Evolutionary conservation across 1,139 yeast genomes (phyloP).

Genomic region (Lizanozyma gosingica): DNA sequence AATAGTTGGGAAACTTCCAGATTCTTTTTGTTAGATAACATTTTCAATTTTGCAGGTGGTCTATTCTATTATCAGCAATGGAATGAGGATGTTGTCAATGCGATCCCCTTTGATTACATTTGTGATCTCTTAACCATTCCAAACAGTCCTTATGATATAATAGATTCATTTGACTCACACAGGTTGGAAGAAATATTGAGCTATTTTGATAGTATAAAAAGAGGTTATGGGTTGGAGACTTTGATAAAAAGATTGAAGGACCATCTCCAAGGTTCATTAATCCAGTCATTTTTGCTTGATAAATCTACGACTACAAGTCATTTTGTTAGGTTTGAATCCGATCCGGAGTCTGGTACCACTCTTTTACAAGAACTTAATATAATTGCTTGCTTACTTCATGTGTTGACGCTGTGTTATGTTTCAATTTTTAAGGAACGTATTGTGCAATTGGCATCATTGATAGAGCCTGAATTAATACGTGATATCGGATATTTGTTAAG

Average conservation of each 20-base stretch:
- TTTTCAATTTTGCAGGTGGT: conserved; percentile 37
- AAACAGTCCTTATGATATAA: conserved; percentile 54
- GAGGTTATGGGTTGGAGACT: conserved; percentile 36
- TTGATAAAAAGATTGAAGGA: conserved; percentile 10
- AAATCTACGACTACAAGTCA: conserved; percentile 9
- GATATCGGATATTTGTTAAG: conserved; percentile 37
- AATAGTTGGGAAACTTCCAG: conserved; percentile 46
- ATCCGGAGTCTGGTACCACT: conserved; percentile 20
- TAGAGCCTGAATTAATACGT: conserved; percentile 12
- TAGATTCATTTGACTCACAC: conserved; percentile 44
- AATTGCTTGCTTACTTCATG: conserved; percentile 9
- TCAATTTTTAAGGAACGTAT: not conserved
- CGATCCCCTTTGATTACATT: conserved; percentile 37
- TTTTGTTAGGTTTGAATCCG: conserved; percentile 22
- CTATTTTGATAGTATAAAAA: conserved; percentile 47
- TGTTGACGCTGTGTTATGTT: not conserved
- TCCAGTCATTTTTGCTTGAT: conserved; percentile 14
- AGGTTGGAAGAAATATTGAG: conserved; percentile 46
- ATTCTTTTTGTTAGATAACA: conserved; percentile 36
- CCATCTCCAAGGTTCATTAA: conserved; percentile 7
- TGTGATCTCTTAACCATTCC: conserved; percentile 32
- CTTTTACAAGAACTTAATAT: conserved; percentile 26
- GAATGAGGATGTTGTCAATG: conserved; percentile 41
- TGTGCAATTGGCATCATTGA: not conserved
- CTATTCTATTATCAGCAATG: conserved; percentile 32